phyloP scores from a whole-genome alignment of 805 yeast genomes.

The Grigorovia humatica region DNA sequence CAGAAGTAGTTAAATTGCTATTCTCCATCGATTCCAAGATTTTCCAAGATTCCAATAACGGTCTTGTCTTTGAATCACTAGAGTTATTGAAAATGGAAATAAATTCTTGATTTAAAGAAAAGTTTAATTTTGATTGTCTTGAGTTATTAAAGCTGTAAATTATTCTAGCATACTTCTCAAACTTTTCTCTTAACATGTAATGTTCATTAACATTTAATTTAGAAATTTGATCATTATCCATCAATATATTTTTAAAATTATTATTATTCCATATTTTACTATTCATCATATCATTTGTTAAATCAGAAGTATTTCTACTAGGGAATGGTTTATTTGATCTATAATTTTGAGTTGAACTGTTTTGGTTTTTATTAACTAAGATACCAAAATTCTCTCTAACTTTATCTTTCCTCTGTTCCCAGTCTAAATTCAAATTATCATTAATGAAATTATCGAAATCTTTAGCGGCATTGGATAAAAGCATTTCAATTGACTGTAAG shows the following conservation, averaged over 20 bases:
- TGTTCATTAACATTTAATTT: conserved; percentile 36
- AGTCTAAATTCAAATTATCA: conserved; percentile 66
- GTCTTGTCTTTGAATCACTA: conserved; percentile 55
- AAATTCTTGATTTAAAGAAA: conserved; percentile 50
- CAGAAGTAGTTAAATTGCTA: background rate
- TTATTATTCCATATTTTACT: conserved; percentile 1
- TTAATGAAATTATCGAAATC: conserved; percentile 76
- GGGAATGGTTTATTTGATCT: background rate
- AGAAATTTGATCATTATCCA: conserved; percentile 20
- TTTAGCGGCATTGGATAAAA: conserved; percentile 58
- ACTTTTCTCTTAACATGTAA: conserved; percentile 38
- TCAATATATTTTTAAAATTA: conserved; percentile 11
- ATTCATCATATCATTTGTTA: background rate
- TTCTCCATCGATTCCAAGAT: conserved; percentile 38
- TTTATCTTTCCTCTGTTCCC: conserved; percentile 70
- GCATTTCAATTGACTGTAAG: conserved; percentile 70
- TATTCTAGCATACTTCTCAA: conserved; percentile 65
- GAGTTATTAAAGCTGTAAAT: conserved; percentile 62
- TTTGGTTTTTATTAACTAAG: conserved; percentile 28
- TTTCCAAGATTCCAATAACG: conserved; percentile 64
- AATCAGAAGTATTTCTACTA: background rate
- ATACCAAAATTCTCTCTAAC: conserved; percentile 65
- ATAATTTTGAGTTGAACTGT: background rate
- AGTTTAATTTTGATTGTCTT: conserved; percentile 40
- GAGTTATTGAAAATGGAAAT: conserved; percentile 44